Conservation (phyloP, 2,329 filamentous ascomycete species). For the Tolypocladium ovalisporum region DNA sequence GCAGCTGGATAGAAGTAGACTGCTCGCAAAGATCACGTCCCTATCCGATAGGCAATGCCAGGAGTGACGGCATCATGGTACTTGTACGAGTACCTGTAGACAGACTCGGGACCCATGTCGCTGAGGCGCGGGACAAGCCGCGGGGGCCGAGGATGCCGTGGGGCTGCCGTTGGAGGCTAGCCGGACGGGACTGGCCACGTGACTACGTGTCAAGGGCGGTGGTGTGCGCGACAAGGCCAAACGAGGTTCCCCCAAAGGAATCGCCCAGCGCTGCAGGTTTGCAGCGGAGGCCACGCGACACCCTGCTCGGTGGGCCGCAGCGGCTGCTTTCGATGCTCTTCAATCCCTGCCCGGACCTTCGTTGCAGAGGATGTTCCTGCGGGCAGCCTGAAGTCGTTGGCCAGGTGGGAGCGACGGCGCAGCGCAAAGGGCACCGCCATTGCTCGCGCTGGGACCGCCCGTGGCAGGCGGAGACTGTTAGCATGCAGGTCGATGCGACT, state of each 20-base stretch:
- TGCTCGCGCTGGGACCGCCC: not conserved
- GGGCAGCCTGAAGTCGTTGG: not conserved
- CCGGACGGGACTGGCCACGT: too few species aligned
- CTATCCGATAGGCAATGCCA: not conserved
- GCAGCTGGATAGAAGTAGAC: not conserved
- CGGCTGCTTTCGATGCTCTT: not conserved
- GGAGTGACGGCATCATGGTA: not conserved
- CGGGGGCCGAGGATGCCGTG: not conserved
- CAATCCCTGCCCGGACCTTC: not conserved
- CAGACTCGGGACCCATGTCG: not conserved
- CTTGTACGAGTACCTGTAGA: not conserved
- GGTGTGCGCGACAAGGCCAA: conserved; percentile 8
- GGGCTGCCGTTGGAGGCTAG: too few species aligned
- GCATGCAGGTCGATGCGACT: not conserved
- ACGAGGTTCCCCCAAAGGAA: too few species aligned
- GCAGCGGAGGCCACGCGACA: not conserved
- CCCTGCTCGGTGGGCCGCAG: not conserved
- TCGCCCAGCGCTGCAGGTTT: not conserved
- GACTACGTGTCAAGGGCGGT: conserved; percentile 20
- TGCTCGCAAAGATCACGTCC: not conserved
- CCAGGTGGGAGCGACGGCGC: not conserved
- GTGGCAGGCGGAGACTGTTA: not conserved
- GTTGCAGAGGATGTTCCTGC: not conserved
- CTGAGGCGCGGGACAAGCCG: not conserved
- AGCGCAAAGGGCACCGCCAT: not conserved